These are phyloP conservation scores for Amanita subjunquillea DNA, from an alignment of 768 basidiomycete genomes.

Conservation along the genomic window DNA sequence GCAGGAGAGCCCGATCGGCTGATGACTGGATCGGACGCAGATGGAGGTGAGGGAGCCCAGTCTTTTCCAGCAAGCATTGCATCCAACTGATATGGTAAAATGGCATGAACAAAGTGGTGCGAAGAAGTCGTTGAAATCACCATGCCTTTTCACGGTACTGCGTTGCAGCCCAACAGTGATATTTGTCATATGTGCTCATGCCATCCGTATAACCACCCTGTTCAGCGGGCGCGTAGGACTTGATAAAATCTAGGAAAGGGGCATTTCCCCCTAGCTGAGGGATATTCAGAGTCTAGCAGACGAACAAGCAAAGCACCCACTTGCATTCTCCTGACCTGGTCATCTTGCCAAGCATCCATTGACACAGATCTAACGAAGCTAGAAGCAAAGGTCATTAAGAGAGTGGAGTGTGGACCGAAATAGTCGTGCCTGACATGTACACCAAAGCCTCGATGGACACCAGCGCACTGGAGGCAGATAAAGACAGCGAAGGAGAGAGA, in stretches of 20 bases:
- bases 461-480: conserved; percentile 85
- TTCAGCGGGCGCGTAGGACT: conserved; percentile 52
- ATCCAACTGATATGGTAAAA: conserved; percentile 58
- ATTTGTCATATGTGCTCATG: conserved; percentile 62
- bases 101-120: conserved; percentile 12
- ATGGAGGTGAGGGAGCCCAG: conserved; percentile 73
- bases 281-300: conserved; percentile 6
- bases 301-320: conserved; percentile 26
- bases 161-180: conserved; percentile 88
- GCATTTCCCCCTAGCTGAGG: conserved; percentile 79
- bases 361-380: conserved; percentile 90
- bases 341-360: conserved; percentile 94
- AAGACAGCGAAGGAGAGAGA: conserved; percentile 74
- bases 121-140: neutral
- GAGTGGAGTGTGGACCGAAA: conserved; percentile 7
- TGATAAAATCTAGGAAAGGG: conserved; percentile 71
- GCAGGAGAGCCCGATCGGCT: conserved; percentile 38
- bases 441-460: conserved; percentile 81
- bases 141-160: conserved; percentile 91
- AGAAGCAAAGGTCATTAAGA: conserved; percentile 16
- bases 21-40: conserved; percentile 32
- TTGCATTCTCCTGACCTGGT: conserved; percentile 87
- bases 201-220: conserved; percentile 61
- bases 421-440: conserved; percentile 71
- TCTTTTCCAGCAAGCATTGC: conserved; percentile 61